Evolutionary conservation across 768 basidiomycete species (phyloP).

Genomic region (Pleurotus djamor): DNA sequence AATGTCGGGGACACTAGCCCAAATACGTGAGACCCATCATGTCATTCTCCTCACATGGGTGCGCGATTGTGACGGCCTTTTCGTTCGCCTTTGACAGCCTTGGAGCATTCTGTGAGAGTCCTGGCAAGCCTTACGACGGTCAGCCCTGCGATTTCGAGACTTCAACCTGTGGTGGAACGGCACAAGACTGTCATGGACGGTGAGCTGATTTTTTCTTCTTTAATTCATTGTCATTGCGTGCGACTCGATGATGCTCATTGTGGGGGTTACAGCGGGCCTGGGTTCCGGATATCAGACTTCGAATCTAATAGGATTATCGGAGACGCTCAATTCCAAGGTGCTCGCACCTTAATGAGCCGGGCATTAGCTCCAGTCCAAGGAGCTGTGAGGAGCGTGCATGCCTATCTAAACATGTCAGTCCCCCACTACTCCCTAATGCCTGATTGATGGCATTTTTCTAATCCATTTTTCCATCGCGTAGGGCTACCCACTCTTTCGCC

Average conservation of each 20-base stretch:
- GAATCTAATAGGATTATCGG: slow-evolving; percentile 76
- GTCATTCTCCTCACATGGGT: slow-evolving; percentile 8
- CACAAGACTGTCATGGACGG: slow-evolving; percentile 72
- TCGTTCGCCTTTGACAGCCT: slow-evolving; percentile 27
- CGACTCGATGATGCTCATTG: neutral
- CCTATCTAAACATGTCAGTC: slow-evolving; percentile 66
- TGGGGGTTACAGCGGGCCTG: slow-evolving; percentile 57
- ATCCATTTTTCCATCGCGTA: slow-evolving; percentile 18
- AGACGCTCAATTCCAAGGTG: slow-evolving; percentile 65
- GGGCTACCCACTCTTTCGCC: slow-evolving; percentile 62
- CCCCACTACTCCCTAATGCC: neutral
- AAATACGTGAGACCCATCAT: slow-evolving; percentile 57
- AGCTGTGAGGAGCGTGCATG: slow-evolving; percentile 67
- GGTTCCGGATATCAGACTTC: slow-evolving; percentile 73
- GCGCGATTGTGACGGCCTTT: neutral
- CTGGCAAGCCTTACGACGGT: slow-evolving; percentile 67
- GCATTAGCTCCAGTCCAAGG: slow-evolving; percentile 49
- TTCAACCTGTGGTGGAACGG: slow-evolving; percentile 73
- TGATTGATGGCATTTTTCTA: neutral
- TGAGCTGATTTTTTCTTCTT: slow-evolving; percentile 17
- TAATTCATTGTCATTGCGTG: neutral
- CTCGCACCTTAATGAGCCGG: slow-evolving; percentile 59
- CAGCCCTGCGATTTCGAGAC: slow-evolving; percentile 65
- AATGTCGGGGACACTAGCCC: slow-evolving; percentile 81
- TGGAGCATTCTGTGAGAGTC: slow-evolving; percentile 78